Conservation (phyloP, 1,139 yeast genomes). For the Meyerozyma smithsonii region DNA sequence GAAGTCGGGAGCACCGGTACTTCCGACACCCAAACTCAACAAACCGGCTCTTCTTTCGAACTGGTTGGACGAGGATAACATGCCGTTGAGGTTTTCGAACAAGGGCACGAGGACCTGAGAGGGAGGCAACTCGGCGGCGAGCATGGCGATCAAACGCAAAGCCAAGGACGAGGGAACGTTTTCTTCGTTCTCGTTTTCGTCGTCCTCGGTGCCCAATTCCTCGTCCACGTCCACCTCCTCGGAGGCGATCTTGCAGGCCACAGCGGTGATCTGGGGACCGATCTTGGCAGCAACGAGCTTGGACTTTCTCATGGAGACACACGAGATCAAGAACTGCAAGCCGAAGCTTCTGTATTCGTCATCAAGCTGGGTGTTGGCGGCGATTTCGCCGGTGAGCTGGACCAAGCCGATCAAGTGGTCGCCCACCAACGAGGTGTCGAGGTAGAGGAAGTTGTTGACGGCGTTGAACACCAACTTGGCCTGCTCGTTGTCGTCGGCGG, state of each 20-base stretch:
- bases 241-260: slow-evolving; percentile 74
- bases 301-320: slow-evolving; percentile 67
- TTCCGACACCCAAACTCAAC: slow-evolving; percentile 75
- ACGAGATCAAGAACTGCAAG: slow-evolving; percentile 77
- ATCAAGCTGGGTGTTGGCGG: slow-evolving; percentile 62
- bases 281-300: slow-evolving; percentile 58
- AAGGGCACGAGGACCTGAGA: slow-evolving; percentile 83
- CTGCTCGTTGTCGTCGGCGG: slow-evolving; percentile 64
- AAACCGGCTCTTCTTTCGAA: slow-evolving; percentile 88
- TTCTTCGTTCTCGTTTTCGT: slow-evolving; percentile 90
- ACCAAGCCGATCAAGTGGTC: slow-evolving; percentile 67
- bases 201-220: slow-evolving; percentile 74
- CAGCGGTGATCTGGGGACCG: slow-evolving; percentile 73
- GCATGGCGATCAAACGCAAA: slow-evolving; percentile 70
- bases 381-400: slow-evolving; percentile 70
- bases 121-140: slow-evolving; percentile 85
- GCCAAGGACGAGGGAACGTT: slow-evolving; percentile 76
- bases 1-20: slow-evolving; percentile 93
- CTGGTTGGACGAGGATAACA: slow-evolving; percentile 60
- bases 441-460: slow-evolving; percentile 70
- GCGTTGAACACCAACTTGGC: slow-evolving; percentile 80
- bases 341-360: slow-evolving; percentile 83
- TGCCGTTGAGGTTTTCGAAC: slow-evolving; percentile 59
- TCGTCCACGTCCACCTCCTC: slow-evolving; percentile 73
- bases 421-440: slow-evolving; percentile 77